Conservation (phyloP, 192 early-diverging fungal genomes). For the Phlyctochytrium planicorne region DNA sequence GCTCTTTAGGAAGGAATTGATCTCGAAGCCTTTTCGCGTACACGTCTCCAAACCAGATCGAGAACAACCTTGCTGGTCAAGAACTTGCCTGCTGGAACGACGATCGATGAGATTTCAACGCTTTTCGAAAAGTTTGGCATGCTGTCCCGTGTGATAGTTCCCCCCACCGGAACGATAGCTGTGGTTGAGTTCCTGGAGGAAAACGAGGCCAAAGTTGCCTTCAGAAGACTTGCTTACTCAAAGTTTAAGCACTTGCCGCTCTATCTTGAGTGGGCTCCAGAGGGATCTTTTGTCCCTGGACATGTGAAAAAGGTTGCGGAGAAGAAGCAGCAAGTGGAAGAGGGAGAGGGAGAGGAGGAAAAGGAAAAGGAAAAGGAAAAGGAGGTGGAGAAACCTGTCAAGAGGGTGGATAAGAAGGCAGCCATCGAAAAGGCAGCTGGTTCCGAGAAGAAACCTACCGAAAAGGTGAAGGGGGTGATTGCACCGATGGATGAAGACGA, state of each 20-base stretch:
- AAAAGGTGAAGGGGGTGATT: constrained; percentile 22
- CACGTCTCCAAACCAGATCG: constrained; percentile 68
- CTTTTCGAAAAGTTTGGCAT: constrained; percentile 88
- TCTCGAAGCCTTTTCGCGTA: constrained; percentile 69
- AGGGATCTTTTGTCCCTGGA: constrained; percentile 62
- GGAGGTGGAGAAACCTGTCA: constrained; percentile 38
- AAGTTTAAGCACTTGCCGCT: constrained; percentile 88
- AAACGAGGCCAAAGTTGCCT: constrained; percentile 88
- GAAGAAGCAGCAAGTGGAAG: constrained; percentile 49
- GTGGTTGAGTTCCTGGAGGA: constrained; percentile 90
- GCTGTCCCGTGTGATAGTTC: constrained; percentile 84
- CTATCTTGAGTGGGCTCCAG: constrained; percentile 92
- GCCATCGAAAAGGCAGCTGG: constrained; percentile 37
- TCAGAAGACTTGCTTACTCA: constrained; percentile 84
- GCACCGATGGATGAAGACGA: background rate
- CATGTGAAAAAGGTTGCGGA: background rate
- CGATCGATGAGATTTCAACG: constrained; percentile 75
- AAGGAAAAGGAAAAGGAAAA: constrained; percentile 30
- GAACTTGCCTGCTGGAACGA: constrained; percentile 84
- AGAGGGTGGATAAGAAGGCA: constrained; percentile 31
- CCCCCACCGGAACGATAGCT: constrained; percentile 89
- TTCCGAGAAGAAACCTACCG: constrained; percentile 27
- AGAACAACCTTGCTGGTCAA: constrained; percentile 93
- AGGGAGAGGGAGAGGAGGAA: constrained; percentile 35
- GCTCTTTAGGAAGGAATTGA: constrained; percentile 66